phyloP scores from a whole-genome alignment of 1,284 basidiomycete species.

The Volvariella volvacea region DNA sequence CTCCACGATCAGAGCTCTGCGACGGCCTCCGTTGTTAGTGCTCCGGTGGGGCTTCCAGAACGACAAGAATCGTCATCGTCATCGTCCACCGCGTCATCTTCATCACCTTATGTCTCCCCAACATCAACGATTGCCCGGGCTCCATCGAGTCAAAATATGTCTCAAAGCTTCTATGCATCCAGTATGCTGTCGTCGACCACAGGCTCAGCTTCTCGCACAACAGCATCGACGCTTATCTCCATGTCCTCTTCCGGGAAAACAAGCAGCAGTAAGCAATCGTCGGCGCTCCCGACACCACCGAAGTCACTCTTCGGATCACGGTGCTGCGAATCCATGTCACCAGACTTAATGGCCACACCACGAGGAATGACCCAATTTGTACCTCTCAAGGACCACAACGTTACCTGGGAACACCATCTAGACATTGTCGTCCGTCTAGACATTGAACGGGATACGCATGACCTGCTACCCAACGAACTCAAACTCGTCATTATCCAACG shows the following conservation, averaged over 20 bases:
- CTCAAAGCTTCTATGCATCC: too few relatives aligned
- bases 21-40: too few relatives aligned
- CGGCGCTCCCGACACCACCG: too few relatives aligned
- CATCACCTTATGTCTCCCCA: not conserved
- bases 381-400: slow-evolving; percentile 52
- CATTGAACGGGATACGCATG: slow-evolving; percentile 43
- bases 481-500: slow-evolving; percentile 66
- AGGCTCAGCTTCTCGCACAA: slow-evolving; percentile 1
- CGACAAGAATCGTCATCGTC: not conserved
- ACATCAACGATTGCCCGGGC: not conserved
- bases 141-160: too few relatives aligned
- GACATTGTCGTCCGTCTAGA: slow-evolving; percentile 57
- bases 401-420: slow-evolving; percentile 51
- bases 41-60: too few relatives aligned
- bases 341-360: slow-evolving; percentile 16
- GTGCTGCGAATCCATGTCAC: too few relatives aligned
- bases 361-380: slow-evolving; percentile 53
- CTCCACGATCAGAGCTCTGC: too few relatives aligned
- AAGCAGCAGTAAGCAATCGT: too few relatives aligned
- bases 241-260: too few relatives aligned
- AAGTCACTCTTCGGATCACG: too few relatives aligned
- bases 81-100: not conserved
- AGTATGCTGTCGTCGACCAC: not conserved
- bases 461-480: slow-evolving; percentile 49
- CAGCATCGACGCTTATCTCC: slow-evolving; percentile 7